Evolutionary conservation across 2,329 filamentous ascomycete genomes (phyloP), one percentile per base, ranked within the genome.

Genomic region (Cytospora piceicola): DNA sequence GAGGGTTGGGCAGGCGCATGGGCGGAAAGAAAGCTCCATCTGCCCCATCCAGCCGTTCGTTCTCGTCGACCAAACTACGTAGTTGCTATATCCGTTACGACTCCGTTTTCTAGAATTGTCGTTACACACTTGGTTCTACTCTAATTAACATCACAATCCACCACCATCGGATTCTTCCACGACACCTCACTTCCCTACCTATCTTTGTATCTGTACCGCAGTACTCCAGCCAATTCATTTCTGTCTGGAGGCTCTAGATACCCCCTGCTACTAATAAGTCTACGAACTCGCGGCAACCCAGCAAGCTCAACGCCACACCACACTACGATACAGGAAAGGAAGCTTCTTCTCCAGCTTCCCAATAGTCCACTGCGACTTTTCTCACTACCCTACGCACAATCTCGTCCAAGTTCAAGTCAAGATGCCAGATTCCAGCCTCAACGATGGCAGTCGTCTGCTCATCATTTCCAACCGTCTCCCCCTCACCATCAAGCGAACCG

Each of bases 401-500:
- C 30, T 32, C 9, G 30, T 5, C 15, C 39, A 22, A 49, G 11
- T 9, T 7, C n/a, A 5, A 22, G 46, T 60, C 61, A 58, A 32
- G 14, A 67, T 67, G 66, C 30, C 63, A 17, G 29, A 34, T 36
- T 32, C 51, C 51, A 63, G 32, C 24, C 32, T 51, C 27, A 66
- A 36, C 32, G 66, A 61, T 22, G 61, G 34, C 65, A 64, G 82
- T 69, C 81, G 86, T 69, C 84, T 97, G 61, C 86, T 97, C 60
- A 88, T 98, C 57, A 89, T 97, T 72, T 97, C 94, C 42, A 99
- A 99, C 77, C 92, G 95, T 63, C 85, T 98, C 52, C 94, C 95
- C 66, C 96, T 98, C 77, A 98, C 94, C 70, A 96, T 98, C 81
- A 97, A 97, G 81, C 90, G 92, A 71, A 90, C 90, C 61, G 92